Percentiles rank a stretch among this genome's conserved stretches.
These are phyloP conservation scores for Vanrija sp. DNA, from an alignment of 1,284 basidiomycete genomes.

Conservation along the genomic window DNA sequence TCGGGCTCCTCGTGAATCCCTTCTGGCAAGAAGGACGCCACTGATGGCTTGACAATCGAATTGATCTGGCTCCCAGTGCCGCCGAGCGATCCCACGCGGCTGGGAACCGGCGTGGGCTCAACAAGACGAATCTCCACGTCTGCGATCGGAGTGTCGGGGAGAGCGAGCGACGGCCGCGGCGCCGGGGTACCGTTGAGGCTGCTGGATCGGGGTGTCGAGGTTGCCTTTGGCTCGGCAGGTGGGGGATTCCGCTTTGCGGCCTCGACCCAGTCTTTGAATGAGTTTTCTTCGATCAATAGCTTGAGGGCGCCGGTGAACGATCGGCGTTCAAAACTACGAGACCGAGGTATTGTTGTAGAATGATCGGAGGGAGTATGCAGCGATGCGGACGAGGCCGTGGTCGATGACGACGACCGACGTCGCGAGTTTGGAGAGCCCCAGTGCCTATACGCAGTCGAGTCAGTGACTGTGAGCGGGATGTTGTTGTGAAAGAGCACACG, in stretches of 20 bases:
- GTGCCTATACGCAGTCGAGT: conserved; percentile 17
- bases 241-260: conserved; percentile 32
- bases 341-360: conserved; percentile 7
- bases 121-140: conserved; percentile 42
- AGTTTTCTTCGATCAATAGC: conserved; percentile 35
- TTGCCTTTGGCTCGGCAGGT: neutral
- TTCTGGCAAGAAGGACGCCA: conserved; percentile 9
- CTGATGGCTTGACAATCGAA: neutral
- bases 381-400: conserved; percentile 20
- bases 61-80: conserved; percentile 17
- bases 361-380: conserved; percentile 29
- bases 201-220: neutral
- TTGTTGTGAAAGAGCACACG: neutral
- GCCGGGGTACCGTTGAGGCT: conserved; percentile 1
- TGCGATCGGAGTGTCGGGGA: conserved; percentile 33
- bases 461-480: neutral
- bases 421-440: conserved; percentile 25
- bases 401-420: conserved; percentile 25
- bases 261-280: conserved; percentile 46
- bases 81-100: conserved; percentile 41
- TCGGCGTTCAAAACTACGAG: conserved; percentile 24
- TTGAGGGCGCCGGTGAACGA: conserved; percentile 38
- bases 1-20: conserved; percentile 18
- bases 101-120: conserved; percentile 44
- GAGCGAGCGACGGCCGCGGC: neutral